Evolutionary conservation across 176 grass and related monocot genomes (phyloP).

Genomic region (Triticum dicoccoides): DNA sequence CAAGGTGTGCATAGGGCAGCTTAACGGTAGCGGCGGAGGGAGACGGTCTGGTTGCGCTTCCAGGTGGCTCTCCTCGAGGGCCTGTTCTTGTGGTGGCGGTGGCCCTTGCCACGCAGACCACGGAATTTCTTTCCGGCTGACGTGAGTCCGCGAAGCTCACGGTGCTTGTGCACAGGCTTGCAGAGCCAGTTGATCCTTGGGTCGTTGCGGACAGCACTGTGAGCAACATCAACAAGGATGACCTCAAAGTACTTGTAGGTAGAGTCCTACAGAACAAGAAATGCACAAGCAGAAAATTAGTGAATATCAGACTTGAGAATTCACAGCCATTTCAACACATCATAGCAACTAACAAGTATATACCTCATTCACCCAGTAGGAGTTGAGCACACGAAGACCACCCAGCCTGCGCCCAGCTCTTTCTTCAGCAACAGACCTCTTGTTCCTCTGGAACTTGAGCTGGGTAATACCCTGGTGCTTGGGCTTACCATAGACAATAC

Average conservation of each 20-base stretch:
- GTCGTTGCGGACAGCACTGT: slow-evolving; percentile 62
- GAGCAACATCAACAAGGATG: slow-evolving; percentile 73
- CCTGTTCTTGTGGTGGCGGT: slow-evolving; percentile 58
- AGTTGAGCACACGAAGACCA: slow-evolving; percentile 87
- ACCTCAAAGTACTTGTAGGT: slow-evolving; percentile 75
- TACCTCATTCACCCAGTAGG: slow-evolving; percentile 95
- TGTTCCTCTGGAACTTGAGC: slow-evolving; percentile 96
- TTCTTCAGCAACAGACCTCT: slow-evolving; percentile 91
- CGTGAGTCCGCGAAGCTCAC: slow-evolving; percentile 83
- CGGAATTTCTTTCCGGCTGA: slow-evolving; percentile 88
- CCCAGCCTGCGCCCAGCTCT: slow-evolving; percentile 82
- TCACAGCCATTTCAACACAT: no score
- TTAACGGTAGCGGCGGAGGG: slow-evolving; percentile 86
- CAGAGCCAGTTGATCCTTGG: slow-evolving; percentile 89
- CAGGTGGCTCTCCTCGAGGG: slow-evolving; percentile 79
- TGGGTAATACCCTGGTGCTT: slow-evolving; percentile 93
- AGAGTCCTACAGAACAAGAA: slow-evolving; percentile 33
- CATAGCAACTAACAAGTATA: not conserved
- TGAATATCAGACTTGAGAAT: not conserved
- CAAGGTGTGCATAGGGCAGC: not conserved
- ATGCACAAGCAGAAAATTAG: not conserved
- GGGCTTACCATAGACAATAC: slow-evolving; percentile 90
- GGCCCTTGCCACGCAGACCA: slow-evolving; percentile 81
- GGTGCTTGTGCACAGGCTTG: slow-evolving; percentile 83
- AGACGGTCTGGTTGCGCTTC: slow-evolving; percentile 83